phyloP scores from a whole-genome alignment of 2,329 filamentous ascomycete species.

The Fusarium piperis region DNA sequence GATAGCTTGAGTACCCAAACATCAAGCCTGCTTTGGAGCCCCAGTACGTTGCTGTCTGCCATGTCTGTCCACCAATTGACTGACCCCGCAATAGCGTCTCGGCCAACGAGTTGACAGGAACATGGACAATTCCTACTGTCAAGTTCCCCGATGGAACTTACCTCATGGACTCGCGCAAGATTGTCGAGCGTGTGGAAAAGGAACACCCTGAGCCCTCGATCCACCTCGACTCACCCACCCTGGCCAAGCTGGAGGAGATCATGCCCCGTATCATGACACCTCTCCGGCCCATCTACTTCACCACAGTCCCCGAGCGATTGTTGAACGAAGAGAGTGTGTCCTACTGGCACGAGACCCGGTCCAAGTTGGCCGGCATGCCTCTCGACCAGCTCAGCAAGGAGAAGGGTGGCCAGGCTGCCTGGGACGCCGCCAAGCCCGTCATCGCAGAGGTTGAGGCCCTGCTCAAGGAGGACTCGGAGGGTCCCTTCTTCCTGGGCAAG shows the following conservation, averaged over 20 bases:
- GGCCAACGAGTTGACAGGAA: slow-evolving; percentile 33
- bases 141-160: slow-evolving; percentile 65
- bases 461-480: slow-evolving; percentile 64
- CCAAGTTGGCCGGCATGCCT: slow-evolving; percentile 59
- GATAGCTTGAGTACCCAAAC: slow-evolving; percentile 70
- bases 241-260: slow-evolving; percentile 55
- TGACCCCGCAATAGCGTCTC: slow-evolving; percentile 22
- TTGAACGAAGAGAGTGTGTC: slow-evolving; percentile 60
- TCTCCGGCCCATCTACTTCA: slow-evolving; percentile 56
- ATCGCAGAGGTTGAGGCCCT: slow-evolving; percentile 53
- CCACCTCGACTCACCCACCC: slow-evolving; percentile 63
- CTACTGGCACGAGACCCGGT: slow-evolving; percentile 67
- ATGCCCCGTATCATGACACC: slow-evolving; percentile 45
- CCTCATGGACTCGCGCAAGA: slow-evolving; percentile 71
- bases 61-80: background rate
- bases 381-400: slow-evolving; percentile 60
- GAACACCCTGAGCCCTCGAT: slow-evolving; percentile 67
- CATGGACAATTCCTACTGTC: slow-evolving; percentile 59
- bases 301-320: slow-evolving; percentile 59
- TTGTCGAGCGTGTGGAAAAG: slow-evolving; percentile 68
- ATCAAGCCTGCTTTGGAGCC: slow-evolving; percentile 65
- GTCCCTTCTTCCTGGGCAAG: slow-evolving; percentile 70
- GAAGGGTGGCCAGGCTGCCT: slow-evolving; percentile 60
- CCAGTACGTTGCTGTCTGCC: slow-evolving; percentile 53
- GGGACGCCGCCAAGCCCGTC: slow-evolving; percentile 53